phyloP scores from a whole-genome alignment of 1,284 basidiomycete genomes.

The Ganoderma lingzhi region DNA sequence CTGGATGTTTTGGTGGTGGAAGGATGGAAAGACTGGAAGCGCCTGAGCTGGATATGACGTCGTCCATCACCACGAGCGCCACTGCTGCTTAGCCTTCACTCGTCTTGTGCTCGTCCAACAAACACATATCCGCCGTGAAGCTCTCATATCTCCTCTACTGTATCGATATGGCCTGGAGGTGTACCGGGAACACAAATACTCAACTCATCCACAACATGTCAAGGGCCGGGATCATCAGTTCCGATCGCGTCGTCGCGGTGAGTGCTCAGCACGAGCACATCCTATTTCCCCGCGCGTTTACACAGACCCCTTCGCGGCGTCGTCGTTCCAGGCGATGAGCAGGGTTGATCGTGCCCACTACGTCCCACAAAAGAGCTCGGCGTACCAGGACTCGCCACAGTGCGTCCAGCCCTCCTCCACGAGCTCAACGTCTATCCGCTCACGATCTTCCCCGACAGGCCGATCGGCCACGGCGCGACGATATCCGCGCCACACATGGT shows the following conservation, averaged over 20 bases:
- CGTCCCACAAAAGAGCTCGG: slow-evolving; percentile 57
- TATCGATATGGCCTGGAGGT: slow-evolving; percentile 78
- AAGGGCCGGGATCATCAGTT: slow-evolving; percentile 60
- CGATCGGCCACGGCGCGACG: slow-evolving; percentile 84
- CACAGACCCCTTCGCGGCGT: neutral
- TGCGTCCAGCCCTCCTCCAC: slow-evolving; percentile 45
- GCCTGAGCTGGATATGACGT: neutral
- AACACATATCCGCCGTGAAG: neutral
- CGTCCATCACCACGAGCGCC: neutral
- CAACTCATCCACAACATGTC: slow-evolving; percentile 79
- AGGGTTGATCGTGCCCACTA: slow-evolving; percentile 81
- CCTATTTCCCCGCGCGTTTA: neutral
- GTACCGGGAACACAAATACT: slow-evolving; percentile 70
- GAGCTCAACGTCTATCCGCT: slow-evolving; percentile 5
- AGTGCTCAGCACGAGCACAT: slow-evolving; percentile 12
- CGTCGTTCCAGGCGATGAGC: slow-evolving; percentile 66
- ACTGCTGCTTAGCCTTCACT: neutral
- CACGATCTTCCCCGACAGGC: slow-evolving; percentile 47
- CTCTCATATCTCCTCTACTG: neutral
- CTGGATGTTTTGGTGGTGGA: neutral
- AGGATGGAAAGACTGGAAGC: neutral
- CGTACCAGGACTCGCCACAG: slow-evolving; percentile 87
- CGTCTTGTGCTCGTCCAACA: neutral
- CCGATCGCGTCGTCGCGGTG: slow-evolving; percentile 52
- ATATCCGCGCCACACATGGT: slow-evolving; percentile 95